A percentile compares a stretch with the other conserved stretches of the same genome.
Conservation (phyloP, 768 basidiomycete species). For the Pisolithus marmoratus region DNA sequence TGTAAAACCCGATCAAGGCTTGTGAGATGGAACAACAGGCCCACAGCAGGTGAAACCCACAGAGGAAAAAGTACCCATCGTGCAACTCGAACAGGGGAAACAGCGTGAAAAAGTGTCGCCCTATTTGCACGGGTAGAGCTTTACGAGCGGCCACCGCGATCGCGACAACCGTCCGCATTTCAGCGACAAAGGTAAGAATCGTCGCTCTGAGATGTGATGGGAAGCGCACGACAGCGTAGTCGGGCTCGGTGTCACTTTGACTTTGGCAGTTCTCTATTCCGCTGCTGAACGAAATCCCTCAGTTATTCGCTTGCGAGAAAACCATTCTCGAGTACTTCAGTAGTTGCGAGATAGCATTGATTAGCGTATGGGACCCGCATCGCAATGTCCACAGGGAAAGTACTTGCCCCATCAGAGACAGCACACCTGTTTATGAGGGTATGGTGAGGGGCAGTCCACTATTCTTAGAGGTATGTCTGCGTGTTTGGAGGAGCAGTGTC, state of each 20-base stretch:
- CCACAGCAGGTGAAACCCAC: constrained; percentile 80
- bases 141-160: constrained; percentile 53
- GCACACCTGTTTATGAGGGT: too few relatives aligned
- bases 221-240: constrained; percentile 81
- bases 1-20: constrained; percentile 53
- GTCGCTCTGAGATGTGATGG: constrained; percentile 76
- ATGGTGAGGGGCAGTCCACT: too few relatives aligned
- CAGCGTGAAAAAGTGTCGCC: constrained; percentile 64
- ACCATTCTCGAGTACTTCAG: constrained; percentile 60
- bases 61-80: constrained; percentile 83
- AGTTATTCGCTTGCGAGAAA: constrained; percentile 57
- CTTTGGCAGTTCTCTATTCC: constrained; percentile 67
- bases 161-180: constrained; percentile 65
- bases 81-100: constrained; percentile 61
- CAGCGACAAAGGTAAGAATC: constrained; percentile 61
- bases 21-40: constrained; percentile 60
- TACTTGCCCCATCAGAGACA: too few relatives aligned
- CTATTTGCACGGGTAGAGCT: constrained; percentile 68
- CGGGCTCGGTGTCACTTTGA: constrained; percentile 58
- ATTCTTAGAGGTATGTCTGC: too few relatives aligned
- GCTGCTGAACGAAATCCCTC: constrained; percentile 48
- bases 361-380: too few relatives aligned
- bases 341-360: too few relatives aligned
- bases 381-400: too few relatives aligned
- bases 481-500: too few relatives aligned